A percentile compares a stretch with the other conserved stretches of the same genome.
These are phyloP conservation scores for Rheum nobile DNA, from an alignment of 148 eudicot genomes.

Conservation along the genomic window DNA sequence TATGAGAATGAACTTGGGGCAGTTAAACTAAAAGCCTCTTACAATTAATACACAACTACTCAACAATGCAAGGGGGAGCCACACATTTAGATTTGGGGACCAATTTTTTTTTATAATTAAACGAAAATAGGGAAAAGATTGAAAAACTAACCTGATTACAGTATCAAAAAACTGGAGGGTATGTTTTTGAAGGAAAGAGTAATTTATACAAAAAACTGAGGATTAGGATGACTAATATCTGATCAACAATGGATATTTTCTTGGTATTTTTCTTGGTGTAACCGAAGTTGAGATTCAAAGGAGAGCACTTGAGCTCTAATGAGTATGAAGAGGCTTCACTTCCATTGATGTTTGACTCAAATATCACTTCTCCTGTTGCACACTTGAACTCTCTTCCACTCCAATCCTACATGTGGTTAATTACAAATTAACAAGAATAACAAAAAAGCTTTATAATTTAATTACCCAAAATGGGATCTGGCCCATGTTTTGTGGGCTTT, in stretches of 20 bases:
- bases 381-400: conserved; percentile 45
- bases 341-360: conserved; percentile 29
- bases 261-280: conserved; percentile 24
- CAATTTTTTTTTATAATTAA: too few relatives aligned
- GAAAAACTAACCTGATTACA: background rate
- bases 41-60: background rate
- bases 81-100: too few relatives aligned
- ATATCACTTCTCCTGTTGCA: conserved; percentile 33
- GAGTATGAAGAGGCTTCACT: conserved; percentile 32
- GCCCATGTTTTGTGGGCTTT: too few relatives aligned
- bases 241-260: conserved; percentile 45
- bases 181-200: background rate
- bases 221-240: conserved; percentile 29
- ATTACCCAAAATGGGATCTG: too few relatives aligned
- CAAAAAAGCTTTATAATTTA: too few relatives aligned
- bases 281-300: conserved; percentile 32
- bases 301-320: conserved; percentile 53
- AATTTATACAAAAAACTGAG: conserved; percentile 29
- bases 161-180: background rate
- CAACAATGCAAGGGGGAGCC: background rate
- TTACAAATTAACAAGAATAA: background rate
- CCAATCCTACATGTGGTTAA: conserved; percentile 36
- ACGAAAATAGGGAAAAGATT: background rate
- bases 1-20: too few relatives aligned
- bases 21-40: background rate